phyloP scores from a whole-genome alignment of 441 rosid genomes.

The Corymbia citriodora region DNA sequence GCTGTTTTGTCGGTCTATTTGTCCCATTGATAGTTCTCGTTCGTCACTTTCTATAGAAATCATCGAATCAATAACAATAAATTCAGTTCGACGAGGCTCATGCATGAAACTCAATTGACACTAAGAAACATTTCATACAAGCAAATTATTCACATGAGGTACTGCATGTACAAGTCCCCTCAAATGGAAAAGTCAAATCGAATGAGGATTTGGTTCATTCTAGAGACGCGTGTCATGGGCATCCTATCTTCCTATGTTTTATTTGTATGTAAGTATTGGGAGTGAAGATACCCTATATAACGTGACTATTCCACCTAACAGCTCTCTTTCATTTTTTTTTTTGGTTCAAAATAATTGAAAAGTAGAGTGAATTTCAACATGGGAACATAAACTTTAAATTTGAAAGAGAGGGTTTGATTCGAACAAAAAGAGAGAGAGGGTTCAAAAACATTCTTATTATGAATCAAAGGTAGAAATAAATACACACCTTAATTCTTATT shows the following conservation, averaged over 20 bases:
- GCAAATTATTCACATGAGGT: not conserved
- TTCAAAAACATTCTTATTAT: not conserved
- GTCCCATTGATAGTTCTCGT: conserved; percentile 1
- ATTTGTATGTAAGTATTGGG: not conserved
- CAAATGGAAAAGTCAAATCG: not conserved
- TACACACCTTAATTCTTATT: not conserved
- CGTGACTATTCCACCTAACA: not conserved
- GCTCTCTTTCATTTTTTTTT: not conserved
- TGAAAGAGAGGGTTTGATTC: not conserved
- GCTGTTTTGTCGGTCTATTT: not conserved
- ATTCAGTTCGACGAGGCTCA: not conserved
- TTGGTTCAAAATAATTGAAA: not conserved
- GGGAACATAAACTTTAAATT: not conserved
- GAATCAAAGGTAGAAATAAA: not conserved
- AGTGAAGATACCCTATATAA: not conserved
- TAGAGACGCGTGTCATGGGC: not conserved
- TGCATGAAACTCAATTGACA: not conserved
- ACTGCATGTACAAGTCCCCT: not conserved
- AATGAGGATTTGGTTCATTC: not conserved
- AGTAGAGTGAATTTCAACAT: not conserved
- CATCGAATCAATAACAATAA: conserved; percentile 15
- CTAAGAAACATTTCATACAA: not conserved
- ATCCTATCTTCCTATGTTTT: not conserved
- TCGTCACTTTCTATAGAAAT: not conserved
- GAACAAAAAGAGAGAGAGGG: not conserved